Base-by-base conservation (phyloP, 1,284 basidiomycete genomes). In the Ceraceosorus guamensis region DNA sequence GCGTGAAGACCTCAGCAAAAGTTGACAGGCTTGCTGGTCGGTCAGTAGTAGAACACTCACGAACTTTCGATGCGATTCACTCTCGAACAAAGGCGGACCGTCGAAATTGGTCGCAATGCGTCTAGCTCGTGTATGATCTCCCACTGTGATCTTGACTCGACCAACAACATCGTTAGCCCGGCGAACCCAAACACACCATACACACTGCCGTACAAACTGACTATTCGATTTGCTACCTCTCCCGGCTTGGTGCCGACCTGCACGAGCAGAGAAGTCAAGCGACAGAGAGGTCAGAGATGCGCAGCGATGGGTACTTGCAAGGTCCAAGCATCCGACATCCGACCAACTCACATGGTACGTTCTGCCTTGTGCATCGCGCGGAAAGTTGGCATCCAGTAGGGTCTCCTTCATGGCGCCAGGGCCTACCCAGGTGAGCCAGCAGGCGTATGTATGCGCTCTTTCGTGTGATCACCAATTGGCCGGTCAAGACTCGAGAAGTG, bases 1-100 rank as follows among this genome's bases (percentile, higher is more conserved):
- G 14, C 18, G 34, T 35, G 41, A 16, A 11, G 16, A 3, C n/a
- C n/a, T n/a, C n/a, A n/a, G n/a, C n/a, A n/a, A n/a, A n/a, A n/a
- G n/a, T n/a, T n/a, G n/a, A n/a, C n/a, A n/a, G n/a, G n/a, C n/a
- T n/a, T n/a, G n/a, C n/a, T n/a, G n/a, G n/a, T n/a, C n/a, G n/a
- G n/a, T n/a, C n/a, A n/a, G n/a, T n/a, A n/a, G n/a, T 44, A 11
- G 11, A n/a, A 10, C 6, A 46, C 56, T 44, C 34, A 58, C 56
- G 76, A 89, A 90, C 6, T 87, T 87, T 51, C 88, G 81, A 65
- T 88, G 87, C 16, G 86, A 87, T 46, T 79, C 79, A 49, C 87
- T 77, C 60, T 80, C 80, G 74, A 89, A 88, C 16, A 68, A 32
- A 10, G 74, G 68, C 33, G 59, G 61, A n/a, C 76, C 68, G 77